Conservation (phyloP, 257 asterid species). For the Parsonsia alboflavescens region DNA sequence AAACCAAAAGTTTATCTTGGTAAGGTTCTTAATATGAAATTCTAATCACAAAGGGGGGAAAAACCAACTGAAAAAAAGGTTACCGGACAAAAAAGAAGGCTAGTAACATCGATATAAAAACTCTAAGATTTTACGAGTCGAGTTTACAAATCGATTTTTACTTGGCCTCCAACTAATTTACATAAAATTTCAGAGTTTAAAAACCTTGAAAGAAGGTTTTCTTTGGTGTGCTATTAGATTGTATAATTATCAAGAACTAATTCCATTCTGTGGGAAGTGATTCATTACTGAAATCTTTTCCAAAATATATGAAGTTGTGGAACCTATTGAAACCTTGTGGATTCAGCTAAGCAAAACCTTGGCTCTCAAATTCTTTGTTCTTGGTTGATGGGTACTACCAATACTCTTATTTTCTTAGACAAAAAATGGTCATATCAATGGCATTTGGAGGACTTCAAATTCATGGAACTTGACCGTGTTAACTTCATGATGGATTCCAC, state of each 20-base stretch:
- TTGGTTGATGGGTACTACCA: too few relatives aligned
- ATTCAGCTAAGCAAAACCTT: background rate
- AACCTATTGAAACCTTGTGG: background rate
- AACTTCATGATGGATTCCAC: too few relatives aligned
- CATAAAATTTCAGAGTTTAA: too few relatives aligned
- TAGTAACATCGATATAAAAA: too few relatives aligned
- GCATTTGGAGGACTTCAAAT: too few relatives aligned
- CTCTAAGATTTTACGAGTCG: too few relatives aligned
- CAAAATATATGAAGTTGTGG: background rate
- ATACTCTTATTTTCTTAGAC: too few relatives aligned
- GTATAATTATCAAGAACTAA: background rate
- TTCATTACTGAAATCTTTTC: background rate
- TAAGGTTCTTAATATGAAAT: slow-evolving; percentile 65
- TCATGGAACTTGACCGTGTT: too few relatives aligned
- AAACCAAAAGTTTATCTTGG: slow-evolving; percentile 42
- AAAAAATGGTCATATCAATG: too few relatives aligned
- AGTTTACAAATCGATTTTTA: too few relatives aligned
- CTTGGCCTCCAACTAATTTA: too few relatives aligned
- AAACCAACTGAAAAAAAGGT: background rate
- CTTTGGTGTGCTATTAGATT: background rate
- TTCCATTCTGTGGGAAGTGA: background rate
- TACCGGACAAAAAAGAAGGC: too few relatives aligned
- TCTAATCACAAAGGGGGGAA: slow-evolving; percentile 21
- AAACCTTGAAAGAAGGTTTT: background rate
- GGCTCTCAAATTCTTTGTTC: background rate